A percentile compares a stretch with the other conserved stretches of the same genome.
Conservation (phyloP, 139 green algal genomes). For the Micractinium sp. region DNA sequence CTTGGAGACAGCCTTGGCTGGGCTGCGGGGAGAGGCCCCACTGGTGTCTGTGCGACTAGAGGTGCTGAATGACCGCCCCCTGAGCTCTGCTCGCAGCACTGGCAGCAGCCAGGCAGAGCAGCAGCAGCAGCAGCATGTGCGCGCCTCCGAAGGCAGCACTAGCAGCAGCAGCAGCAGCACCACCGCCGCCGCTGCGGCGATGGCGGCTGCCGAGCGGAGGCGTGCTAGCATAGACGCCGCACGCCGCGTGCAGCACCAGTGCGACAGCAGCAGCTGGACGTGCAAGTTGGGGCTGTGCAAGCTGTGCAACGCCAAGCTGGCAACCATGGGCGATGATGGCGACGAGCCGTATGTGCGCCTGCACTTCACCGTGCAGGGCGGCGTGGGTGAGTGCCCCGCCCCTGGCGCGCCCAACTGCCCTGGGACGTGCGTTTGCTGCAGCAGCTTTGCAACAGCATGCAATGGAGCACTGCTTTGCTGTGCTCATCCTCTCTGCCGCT, state of each 20-base stretch:
- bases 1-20: conserved; percentile 63
- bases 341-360: conserved; percentile 46
- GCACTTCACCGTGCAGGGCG: conserved; percentile 63
- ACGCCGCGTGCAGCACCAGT: conserved; percentile 11
- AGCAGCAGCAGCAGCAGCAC: conserved; percentile 7
- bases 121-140: background rate
- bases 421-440: background rate
- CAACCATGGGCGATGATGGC: conserved; percentile 14
- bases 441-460: background rate
- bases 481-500: background rate
- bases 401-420: background rate
- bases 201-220: conserved; percentile 16
- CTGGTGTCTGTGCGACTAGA: conserved; percentile 65
- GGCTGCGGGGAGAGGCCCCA: conserved; percentile 68
- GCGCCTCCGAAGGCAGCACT: background rate
- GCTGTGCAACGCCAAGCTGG: conserved; percentile 39
- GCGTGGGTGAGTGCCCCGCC: conserved; percentile 50
- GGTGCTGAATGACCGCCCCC: conserved; percentile 48
- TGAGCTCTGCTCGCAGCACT: background rate
- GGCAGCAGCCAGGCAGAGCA: background rate
- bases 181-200: background rate
- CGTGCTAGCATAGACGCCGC: conserved; percentile 6
- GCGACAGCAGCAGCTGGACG: conserved; percentile 31
- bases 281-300: conserved; percentile 60
- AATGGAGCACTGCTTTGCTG: background rate